Evolutionary conservation across 805 yeast genomes (phyloP).

Genomic region (Metschnikowia drakensbergensis): DNA sequence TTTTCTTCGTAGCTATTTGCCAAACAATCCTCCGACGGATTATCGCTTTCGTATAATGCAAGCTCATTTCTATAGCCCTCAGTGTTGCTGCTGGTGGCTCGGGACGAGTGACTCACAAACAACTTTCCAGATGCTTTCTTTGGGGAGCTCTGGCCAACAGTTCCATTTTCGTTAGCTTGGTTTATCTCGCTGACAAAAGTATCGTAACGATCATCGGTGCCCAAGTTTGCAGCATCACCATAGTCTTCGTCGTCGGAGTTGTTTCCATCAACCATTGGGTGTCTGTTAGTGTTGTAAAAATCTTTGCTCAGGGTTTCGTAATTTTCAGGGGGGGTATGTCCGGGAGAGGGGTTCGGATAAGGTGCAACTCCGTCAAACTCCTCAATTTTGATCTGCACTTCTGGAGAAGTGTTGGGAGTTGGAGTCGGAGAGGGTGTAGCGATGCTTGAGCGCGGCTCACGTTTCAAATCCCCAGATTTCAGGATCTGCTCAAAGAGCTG

Average conservation of each 20-base stretch:
- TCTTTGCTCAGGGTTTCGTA: background rate
- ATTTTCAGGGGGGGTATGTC: background rate
- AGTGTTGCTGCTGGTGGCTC: background rate
- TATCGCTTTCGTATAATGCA: too few relatives aligned
- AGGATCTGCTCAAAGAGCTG: background rate
- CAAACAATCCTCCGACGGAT: background rate
- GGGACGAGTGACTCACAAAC: background rate
- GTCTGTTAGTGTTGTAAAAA: background rate
- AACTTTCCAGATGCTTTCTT: background rate
- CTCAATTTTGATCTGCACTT: background rate
- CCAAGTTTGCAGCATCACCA: background rate
- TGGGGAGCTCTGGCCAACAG: background rate
- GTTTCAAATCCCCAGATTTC: background rate
- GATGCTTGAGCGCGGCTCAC: background rate
- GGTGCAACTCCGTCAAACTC: background rate
- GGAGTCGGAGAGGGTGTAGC: background rate
- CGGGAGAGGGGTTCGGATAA: background rate
- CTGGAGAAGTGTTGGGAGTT: background rate
- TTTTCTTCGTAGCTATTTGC: background rate
- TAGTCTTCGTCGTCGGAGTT: constrained; percentile 4
- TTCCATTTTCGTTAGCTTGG: background rate
- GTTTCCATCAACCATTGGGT: background rate
- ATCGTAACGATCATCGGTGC: background rate
- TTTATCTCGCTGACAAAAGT: background rate
- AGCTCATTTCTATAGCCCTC: too few relatives aligned